phyloP scores from a whole-genome alignment of 2,329 filamentous ascomycete species.

The Trichoderma sp. region DNA sequence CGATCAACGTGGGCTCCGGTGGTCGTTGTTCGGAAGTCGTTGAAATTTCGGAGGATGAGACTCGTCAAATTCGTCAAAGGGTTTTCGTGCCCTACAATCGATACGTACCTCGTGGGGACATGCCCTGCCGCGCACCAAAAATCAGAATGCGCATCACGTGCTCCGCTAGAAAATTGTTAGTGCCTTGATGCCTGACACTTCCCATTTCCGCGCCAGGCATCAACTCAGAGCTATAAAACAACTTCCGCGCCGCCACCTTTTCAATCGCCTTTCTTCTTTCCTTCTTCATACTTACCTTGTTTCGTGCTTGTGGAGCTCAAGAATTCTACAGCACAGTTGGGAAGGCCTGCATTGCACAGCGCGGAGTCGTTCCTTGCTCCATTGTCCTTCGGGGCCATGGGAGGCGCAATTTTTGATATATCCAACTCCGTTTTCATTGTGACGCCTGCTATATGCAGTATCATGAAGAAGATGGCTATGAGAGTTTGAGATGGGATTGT shows the following conservation, averaged over 20 bases:
- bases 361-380: conserved; percentile 48
- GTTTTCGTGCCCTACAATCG: conserved; percentile 43
- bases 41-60: conserved; percentile 39
- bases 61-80: conserved; percentile 43
- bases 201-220: conserved; percentile 28
- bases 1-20: conserved; percentile 48
- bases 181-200: conserved; percentile 18
- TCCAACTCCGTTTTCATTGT: conserved; percentile 45
- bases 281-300: conserved; percentile 56
- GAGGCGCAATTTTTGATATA: conserved; percentile 55
- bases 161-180: background rate
- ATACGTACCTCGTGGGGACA: conserved; percentile 36
- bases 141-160: conserved; percentile 26
- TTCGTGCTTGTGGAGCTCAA: conserved; percentile 44
- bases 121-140: conserved; percentile 24
- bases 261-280: conserved; percentile 36
- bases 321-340: conserved; percentile 43
- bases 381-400: conserved; percentile 57
- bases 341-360: conserved; percentile 57
- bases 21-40: conserved; percentile 42
- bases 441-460: conserved; percentile 38
- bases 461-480: conserved; percentile 42
- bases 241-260: conserved; percentile 1
- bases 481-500: background rate
- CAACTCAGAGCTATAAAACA: conserved; percentile 36